These are phyloP conservation scores for Botrytis fragariae DNA, from an alignment of 2,329 filamentous ascomycete genomes.

Conservation along the genomic window DNA sequence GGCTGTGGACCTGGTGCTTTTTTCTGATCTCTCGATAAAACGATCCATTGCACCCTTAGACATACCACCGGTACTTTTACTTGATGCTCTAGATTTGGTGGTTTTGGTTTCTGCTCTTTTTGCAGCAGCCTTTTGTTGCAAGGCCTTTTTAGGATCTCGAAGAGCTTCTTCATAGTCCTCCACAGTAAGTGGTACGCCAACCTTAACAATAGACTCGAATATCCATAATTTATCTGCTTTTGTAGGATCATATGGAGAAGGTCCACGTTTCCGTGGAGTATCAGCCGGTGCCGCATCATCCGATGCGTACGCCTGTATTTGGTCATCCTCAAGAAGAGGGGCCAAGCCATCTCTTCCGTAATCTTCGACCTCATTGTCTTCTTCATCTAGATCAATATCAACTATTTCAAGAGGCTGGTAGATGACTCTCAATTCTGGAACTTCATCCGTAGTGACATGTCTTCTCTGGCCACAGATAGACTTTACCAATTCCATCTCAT, in stretches of 20 bases:
- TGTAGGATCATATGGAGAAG: slow-evolving; percentile 60
- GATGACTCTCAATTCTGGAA: slow-evolving; percentile 73
- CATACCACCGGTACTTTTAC: slow-evolving; percentile 33
- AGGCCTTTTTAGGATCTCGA: slow-evolving; percentile 31
- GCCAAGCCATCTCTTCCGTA: slow-evolving; percentile 55
- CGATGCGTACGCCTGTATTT: slow-evolving; percentile 44
- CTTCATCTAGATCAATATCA: slow-evolving; percentile 69
- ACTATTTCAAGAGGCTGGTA: slow-evolving; percentile 76
- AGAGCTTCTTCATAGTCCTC: slow-evolving; percentile 58
- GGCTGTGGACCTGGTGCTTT: slow-evolving; percentile 12
- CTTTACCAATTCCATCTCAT: slow-evolving; percentile 56
- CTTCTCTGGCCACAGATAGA: slow-evolving; percentile 65
- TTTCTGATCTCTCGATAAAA: slow-evolving; percentile 38
- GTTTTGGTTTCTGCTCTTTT: slow-evolving; percentile 30
- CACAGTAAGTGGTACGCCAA: slow-evolving; percentile 64
- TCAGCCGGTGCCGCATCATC: slow-evolving; percentile 26
- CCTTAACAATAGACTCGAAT: slow-evolving; percentile 59
- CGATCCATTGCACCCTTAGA: slow-evolving; percentile 38
- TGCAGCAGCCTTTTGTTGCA: slow-evolving; percentile 28
- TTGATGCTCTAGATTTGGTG: slow-evolving; percentile 1
- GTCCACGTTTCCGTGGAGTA: slow-evolving; percentile 40
- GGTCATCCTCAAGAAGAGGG: slow-evolving; percentile 62
- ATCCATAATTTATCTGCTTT: slow-evolving; percentile 68
- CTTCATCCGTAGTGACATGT: slow-evolving; percentile 72
- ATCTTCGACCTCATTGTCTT: slow-evolving; percentile 49